Evolutionary conservation across 495 filamentous ascomycete genomes (phyloP), one percentile per base, ranked within the genome.

Genomic region (Aspergillus saccharolyticus): DNA sequence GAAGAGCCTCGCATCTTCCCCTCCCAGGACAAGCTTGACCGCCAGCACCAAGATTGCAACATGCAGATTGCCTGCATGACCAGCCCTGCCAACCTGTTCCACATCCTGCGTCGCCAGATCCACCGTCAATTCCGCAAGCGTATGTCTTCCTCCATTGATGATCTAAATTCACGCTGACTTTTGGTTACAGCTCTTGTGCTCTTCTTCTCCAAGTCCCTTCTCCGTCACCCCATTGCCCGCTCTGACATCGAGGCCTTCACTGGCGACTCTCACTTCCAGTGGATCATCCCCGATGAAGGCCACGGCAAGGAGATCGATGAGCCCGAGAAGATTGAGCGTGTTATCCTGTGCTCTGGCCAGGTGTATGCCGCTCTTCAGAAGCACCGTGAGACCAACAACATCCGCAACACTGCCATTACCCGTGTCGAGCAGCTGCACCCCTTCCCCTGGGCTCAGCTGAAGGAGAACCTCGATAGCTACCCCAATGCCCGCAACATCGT

Each of bases 31-130:
- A 96, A 94, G 80, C 84, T 97, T 49, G 87, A 96, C 28, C 91
- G 94, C 65, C 94, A 98, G 73, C 94, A 98, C 79, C 94, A 98
- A 77, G 94, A 98, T 76, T 95, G 89, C 81, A 98, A 98, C 77
- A 96, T 98, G 91, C 94, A 98, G 80, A 87, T 98, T 71, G 89
- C 84, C 56, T 95, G 89, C 82, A 89, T 93, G 86, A 98, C 92
- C 21, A 85, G 82, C 19, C 94, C 94, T 39, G 77, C 94, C 55
- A 98, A 98, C 76, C 68, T 93, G 68, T 98, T 98, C 86, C 94
- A 98, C 78, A 85, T 96, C 63, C 82, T 98, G 56, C 86, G 94
- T 71, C 83, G 94, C 72, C 94, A 98, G 79, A 96, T 98, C 85
- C 91, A 97, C 81, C 82, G 94, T 57, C 94, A 98, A 75, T 98